Base-by-base conservation (phyloP, 257 asterid genomes). In the Nicotiana tomentosiformis region DNA sequence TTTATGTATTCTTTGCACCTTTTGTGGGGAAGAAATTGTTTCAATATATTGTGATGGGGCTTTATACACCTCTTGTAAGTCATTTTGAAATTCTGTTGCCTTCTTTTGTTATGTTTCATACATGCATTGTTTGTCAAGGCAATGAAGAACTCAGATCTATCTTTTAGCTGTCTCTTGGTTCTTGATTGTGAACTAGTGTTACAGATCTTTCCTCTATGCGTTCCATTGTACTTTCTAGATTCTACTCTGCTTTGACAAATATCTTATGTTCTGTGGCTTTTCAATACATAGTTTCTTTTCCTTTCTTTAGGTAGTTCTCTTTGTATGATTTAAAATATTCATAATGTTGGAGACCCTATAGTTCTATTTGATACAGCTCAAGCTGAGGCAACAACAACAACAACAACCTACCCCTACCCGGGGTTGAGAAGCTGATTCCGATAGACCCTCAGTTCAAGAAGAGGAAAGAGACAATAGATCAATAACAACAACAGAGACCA, bases 1-100 rank as follows among this genome's bases (percentile, higher is more conserved):
- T 91, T 91, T 96, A 93, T 92, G 98, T 96, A 7, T 96, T 96
- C 97, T 96, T 96, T 90, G 98, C 98, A 2, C 99, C 99, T 79
- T 96, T 96, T 90, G 95, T 94, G 88, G 99, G 99, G 74, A 93
- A 62, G 80, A 91, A 92, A 86, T 81, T 91, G 90, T 89, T 89
- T 90, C 98, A 96, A 84, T 93, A 92, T 90, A 88, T 91, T 70
- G 91, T 82, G 23, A 93, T 93, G 91, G 99, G 98, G 91, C 85
- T 96, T 82, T 96, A 96, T 86, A 96, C 98, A 78, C 99, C 99
- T 88, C 98, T 96, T 84, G 99, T 96, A 84, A 93, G 98, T 81
- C 83, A 87, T 83, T 68, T 61, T 85, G 81, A 66, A 49, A 49
- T 66, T 29, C 62, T 12, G 29, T 79, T 70, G 46, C 43, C 66